phyloP scores from a whole-genome alignment of 345 rosid species.

The Eucalyptus regnans region DNA sequence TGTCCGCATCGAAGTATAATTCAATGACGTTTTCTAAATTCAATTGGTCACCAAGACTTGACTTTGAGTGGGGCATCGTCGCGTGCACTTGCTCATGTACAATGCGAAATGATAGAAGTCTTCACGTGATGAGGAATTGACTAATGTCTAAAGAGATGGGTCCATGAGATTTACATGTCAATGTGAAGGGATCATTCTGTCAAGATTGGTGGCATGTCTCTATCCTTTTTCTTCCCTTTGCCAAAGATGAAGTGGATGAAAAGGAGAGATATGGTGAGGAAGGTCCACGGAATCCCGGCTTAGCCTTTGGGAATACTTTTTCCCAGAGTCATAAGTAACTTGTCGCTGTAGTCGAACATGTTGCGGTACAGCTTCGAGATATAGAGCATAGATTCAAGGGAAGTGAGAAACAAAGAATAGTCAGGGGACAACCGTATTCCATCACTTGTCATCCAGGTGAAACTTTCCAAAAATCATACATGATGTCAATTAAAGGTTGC shows the following conservation, averaged over 20 bases:
- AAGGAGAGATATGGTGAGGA: neutral
- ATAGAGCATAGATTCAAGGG: neutral
- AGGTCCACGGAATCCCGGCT: neutral
- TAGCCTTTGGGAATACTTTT: neutral
- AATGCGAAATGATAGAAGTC: neutral
- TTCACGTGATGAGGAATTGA: neutral
- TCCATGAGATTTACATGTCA: neutral
- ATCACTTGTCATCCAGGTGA: neutral
- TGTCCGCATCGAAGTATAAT: neutral
- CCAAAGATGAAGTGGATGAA: neutral
- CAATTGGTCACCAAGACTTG: neutral
- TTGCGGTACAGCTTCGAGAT: neutral
- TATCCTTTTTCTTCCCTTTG: neutral
- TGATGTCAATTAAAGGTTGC: neutral
- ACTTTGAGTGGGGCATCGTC: neutral
- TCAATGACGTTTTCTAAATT: neutral
- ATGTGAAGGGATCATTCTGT: neutral
- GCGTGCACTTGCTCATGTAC: fast-evolving
- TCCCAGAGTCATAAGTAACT: neutral
- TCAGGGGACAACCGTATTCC: neutral
- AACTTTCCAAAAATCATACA: neutral
- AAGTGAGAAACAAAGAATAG: neutral
- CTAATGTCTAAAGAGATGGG: neutral
- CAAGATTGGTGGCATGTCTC: neutral
- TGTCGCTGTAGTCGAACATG: neutral